Evolutionary conservation across 2,329 filamentous ascomycete genomes (phyloP), one percentile per base, ranked within the genome.

Genomic region (Colletotrichum caudatum): DNA sequence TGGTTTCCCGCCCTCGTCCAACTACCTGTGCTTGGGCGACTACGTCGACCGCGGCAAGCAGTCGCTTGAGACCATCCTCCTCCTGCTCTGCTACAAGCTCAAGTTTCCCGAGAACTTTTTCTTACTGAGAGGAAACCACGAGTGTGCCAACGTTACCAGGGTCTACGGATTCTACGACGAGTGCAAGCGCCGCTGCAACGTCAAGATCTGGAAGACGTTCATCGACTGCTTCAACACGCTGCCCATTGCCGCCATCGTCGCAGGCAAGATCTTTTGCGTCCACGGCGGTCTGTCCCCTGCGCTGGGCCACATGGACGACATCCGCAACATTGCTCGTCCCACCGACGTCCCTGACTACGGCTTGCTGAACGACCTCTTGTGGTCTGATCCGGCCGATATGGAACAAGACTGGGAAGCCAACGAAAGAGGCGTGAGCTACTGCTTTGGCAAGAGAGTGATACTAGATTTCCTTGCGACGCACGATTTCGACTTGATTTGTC

Each of bases 31-130:
- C 82, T 86, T 98, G 5, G 95, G 95, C 63, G 95, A 98, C 81
- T 98, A 98, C 80, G 95, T 98, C 78, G 95, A 98, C 81, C 91
- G 95, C 66, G 95, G 95, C 76, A 98, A 98, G 85, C 94, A 98
- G 81, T 97, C 94, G 53, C 86, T 98, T 72, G 95, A 98, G 83
- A 98, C 95, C 0, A 98, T 98, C 74, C 87, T 97, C 6, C 88
- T 98, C 54, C 86, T 98, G 53, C 87, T 98, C 73, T 97, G 94
- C 86, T 98, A 98, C 86, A 98, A 98, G 86, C 89, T 98, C 80
- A 97, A 97, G 80, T 98, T 93, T 78, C 95, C 95, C 11, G 94
- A 98, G 83, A 98, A 98, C 84, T 98, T 98, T 82, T 98, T 98
- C 83, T 85, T 98, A 59, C 86, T 98, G 29, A 91, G 95, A 69